Evolutionary conservation across 164 flowering plant genomes (phyloP).

Genomic region (Magnolia officinalis): DNA sequence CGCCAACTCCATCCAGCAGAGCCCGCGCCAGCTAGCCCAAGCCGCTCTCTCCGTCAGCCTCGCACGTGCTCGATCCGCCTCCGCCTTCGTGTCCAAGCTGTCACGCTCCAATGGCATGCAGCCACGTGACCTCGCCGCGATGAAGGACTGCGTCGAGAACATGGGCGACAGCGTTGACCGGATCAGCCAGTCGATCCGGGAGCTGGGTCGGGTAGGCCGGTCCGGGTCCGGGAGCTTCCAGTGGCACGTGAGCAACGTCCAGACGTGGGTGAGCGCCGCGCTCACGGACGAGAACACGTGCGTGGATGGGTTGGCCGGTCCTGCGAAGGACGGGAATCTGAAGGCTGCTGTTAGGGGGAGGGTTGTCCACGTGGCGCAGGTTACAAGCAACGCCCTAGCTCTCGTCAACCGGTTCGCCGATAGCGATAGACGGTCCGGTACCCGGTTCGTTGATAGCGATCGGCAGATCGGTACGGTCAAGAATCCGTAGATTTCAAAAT

Average conservation of each 20-base stretch:
- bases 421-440: background rate
- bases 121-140: conserved; percentile 15
- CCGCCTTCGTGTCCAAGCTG: conserved; percentile 17
- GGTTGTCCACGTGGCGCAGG: conserved; percentile 20
- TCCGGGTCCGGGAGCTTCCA: conserved; percentile 8
- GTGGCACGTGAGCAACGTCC: conserved; percentile 40
- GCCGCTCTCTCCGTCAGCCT: conserved; percentile 27
- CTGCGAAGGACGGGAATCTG: conserved; percentile 6
- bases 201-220: conserved; percentile 20
- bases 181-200: conserved; percentile 22
- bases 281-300: conserved; percentile 37
- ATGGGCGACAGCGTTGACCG: conserved; percentile 30
- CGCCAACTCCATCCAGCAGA: conserved; percentile 19
- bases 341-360: conserved; percentile 15
- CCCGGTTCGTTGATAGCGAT: conserved; percentile 16
- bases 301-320: conserved; percentile 30
- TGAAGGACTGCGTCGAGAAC: conserved; percentile 33
- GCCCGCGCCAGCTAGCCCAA: conserved; percentile 27
- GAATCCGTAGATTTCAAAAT: too few relatives aligned
- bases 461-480: background rate
- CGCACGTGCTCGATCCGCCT: conserved; percentile 14
- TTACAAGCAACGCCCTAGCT: conserved; percentile 39
- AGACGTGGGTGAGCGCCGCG: conserved; percentile 48
- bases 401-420: conserved; percentile 29
- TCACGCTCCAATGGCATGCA: conserved; percentile 9